These are phyloP conservation scores for Senna tora DNA, from an alignment of 306 rosid genomes.

Conservation along the genomic window DNA sequence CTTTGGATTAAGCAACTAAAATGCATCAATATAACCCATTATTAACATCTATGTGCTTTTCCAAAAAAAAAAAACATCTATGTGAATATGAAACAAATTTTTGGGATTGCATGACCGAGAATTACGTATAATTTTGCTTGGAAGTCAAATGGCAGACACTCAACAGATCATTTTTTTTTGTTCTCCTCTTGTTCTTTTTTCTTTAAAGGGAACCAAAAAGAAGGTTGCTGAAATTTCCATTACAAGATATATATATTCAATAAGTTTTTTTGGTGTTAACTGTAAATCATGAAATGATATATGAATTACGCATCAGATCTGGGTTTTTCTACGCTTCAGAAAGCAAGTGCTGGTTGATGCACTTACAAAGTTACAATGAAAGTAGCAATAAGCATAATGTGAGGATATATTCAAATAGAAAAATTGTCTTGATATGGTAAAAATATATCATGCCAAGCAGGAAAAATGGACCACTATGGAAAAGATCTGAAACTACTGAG, in stretches of 20 bases:
- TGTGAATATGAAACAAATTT: slow-evolving; percentile 11
- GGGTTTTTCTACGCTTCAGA: slow-evolving; percentile 4
- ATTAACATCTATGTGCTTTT: too few species aligned
- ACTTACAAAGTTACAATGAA: background rate
- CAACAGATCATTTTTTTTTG: slow-evolving; percentile 13
- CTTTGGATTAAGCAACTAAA: slow-evolving; percentile 11
- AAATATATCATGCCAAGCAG: background rate
- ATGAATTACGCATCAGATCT: slow-evolving; percentile 21
- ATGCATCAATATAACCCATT: background rate
- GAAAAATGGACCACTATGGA: background rate
- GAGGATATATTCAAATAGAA: slow-evolving; percentile 11
- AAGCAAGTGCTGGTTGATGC: slow-evolving; percentile 1
- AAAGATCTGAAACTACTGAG: slow-evolving; percentile 19
- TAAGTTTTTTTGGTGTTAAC: slow-evolving; percentile 11
- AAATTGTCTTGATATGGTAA: slow-evolving; percentile 18
- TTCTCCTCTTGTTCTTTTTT: background rate
- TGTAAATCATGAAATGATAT: slow-evolving; percentile 1
- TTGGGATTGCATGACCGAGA: slow-evolving; percentile 1
- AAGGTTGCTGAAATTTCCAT: slow-evolving; percentile 20
- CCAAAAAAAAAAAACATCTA: too few species aligned
- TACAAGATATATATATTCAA: background rate
- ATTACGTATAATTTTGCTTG: slow-evolving; percentile 3
- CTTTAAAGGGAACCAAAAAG: slow-evolving; percentile 3
- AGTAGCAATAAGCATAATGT: too few species aligned
- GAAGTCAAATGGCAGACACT: slow-evolving; percentile 17